Evolutionary conservation across 176 grass and related monocot species (phyloP).

Genomic region (Triticum turgidum): DNA sequence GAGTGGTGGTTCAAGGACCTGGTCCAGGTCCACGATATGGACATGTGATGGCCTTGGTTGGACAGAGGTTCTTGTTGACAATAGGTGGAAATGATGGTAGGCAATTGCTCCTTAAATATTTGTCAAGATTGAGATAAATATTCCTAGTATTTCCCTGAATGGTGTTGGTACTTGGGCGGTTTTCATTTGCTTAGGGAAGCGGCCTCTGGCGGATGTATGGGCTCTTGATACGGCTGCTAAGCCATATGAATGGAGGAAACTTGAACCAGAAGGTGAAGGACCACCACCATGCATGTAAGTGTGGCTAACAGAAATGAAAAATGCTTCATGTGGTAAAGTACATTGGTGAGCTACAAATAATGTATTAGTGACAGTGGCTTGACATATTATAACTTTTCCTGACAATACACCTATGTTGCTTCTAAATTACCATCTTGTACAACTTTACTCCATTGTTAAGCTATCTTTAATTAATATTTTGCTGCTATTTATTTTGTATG

Average conservation of each 20-base stretch:
- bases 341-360: not conserved
- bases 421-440: constrained; percentile 8
- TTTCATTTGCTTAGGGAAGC: constrained; percentile 69
- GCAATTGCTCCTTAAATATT: constrained; percentile 26
- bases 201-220: constrained; percentile 97
- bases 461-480: constrained; percentile 26
- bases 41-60: constrained; percentile 99
- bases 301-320: not conserved
- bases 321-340: not conserved
- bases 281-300: constrained; percentile 99
- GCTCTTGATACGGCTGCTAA: constrained; percentile 98
- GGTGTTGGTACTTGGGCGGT: not conserved
- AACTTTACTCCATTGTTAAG: constrained; percentile 11
- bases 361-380: constrained; percentile 16
- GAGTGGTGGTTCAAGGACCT: constrained; percentile 99
- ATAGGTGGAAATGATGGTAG: constrained; percentile 99
- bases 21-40: constrained; percentile 98
- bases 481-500: constrained; percentile 38
- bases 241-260: constrained; percentile 99
- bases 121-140: constrained; percentile 15
- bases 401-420: not conserved
- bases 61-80: constrained; percentile 96
- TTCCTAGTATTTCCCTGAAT: not conserved
- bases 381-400: not conserved
- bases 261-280: constrained; percentile 99